Evolutionary conservation across 768 basidiomycete species (phyloP).

Genomic region (Termitomyces titanicus): DNA sequence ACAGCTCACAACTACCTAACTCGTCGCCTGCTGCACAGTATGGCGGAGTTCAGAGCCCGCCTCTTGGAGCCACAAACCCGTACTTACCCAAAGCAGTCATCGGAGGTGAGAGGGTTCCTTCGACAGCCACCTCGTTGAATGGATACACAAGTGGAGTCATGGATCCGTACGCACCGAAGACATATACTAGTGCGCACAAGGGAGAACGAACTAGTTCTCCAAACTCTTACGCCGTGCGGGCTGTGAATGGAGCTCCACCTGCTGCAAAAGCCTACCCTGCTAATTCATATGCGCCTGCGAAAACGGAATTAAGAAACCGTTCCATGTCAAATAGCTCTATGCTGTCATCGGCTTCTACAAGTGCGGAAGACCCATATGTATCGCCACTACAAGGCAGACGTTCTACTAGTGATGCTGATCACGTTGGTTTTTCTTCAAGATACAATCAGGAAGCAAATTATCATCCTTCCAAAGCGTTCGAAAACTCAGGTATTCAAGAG

Average conservation of each 20-base stretch:
- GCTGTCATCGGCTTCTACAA: slow-evolving; percentile 27
- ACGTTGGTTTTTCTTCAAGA: slow-evolving; percentile 22
- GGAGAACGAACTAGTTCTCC: slow-evolving; percentile 31
- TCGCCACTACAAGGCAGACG: slow-evolving; percentile 21
- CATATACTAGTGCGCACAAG: slow-evolving; percentile 19
- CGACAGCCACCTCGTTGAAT: slow-evolving; percentile 4
- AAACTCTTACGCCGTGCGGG: slow-evolving; percentile 16
- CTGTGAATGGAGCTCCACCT: slow-evolving; percentile 22
- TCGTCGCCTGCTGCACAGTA: slow-evolving; percentile 3
- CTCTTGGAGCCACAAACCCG: not conserved
- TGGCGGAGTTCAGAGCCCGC: slow-evolving; percentile 1
- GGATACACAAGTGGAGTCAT: slow-evolving; percentile 14
- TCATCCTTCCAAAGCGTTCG: slow-evolving; percentile 9
- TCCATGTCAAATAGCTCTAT: slow-evolving; percentile 45
- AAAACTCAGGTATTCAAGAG: slow-evolving; percentile 27
- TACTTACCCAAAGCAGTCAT: slow-evolving; percentile 8
- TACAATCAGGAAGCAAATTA: slow-evolving; percentile 20
- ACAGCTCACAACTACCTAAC: slow-evolving; percentile 6
- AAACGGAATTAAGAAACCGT: slow-evolving; percentile 28
- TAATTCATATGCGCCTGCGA: slow-evolving; percentile 14
- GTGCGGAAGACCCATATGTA: slow-evolving; percentile 35
- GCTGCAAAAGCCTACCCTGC: slow-evolving; percentile 8
- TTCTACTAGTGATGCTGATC: slow-evolving; percentile 23
- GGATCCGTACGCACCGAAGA: slow-evolving; percentile 35
- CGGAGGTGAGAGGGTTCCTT: slow-evolving; percentile 6